A percentile compares a stretch with the other conserved stretches of the same genome.
These are phyloP conservation scores for Diddensiella caesifluorescens DNA, from an alignment of 805 yeast species.

Conservation along the genomic window DNA sequence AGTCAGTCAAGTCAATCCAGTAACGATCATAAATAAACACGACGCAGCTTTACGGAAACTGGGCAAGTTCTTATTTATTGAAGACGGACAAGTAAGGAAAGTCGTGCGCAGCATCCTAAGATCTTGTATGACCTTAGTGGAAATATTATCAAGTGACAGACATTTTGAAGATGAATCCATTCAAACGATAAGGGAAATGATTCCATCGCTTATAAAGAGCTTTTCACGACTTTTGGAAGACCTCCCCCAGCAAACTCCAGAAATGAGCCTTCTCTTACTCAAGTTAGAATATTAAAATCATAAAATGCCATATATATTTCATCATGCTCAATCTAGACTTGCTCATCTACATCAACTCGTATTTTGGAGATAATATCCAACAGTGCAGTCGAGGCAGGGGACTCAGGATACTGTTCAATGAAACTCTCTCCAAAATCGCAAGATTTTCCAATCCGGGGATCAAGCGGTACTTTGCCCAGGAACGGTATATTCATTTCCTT, in stretches of 20 bases:
- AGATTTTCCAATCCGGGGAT: conserved; percentile 85
- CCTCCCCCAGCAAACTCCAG: not conserved
- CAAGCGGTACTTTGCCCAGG: conserved; percentile 90
- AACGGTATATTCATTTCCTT: conserved; percentile 72
- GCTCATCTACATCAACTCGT: conserved; percentile 16
- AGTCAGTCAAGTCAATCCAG: conserved; percentile 12
- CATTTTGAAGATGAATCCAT: no score
- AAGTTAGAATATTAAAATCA: not conserved
- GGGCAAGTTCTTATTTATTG: conserved; percentile 10
- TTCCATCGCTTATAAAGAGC: not conserved
- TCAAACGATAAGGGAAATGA: no score
- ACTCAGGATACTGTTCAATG: conserved; percentile 72
- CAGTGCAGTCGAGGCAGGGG: conserved; percentile 88
- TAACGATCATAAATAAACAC: conserved; percentile 10
- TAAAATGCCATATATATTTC: not conserved
- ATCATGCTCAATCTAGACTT: not conserved
- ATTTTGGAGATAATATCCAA: conserved; percentile 58
- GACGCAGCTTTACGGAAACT: conserved; percentile 4
- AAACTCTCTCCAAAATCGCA: conserved; percentile 87
- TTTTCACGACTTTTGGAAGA: not conserved
- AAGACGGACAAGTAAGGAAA: conserved; percentile 9
- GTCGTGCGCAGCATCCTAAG: conserved; percentile 10
- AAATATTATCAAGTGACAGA: no score
- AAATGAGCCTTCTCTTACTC: not conserved
- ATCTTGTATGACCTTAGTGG: not conserved